Evolutionary conservation across 1,284 basidiomycete genomes (phyloP).

Genomic region (Wolfiporia cocos): DNA sequence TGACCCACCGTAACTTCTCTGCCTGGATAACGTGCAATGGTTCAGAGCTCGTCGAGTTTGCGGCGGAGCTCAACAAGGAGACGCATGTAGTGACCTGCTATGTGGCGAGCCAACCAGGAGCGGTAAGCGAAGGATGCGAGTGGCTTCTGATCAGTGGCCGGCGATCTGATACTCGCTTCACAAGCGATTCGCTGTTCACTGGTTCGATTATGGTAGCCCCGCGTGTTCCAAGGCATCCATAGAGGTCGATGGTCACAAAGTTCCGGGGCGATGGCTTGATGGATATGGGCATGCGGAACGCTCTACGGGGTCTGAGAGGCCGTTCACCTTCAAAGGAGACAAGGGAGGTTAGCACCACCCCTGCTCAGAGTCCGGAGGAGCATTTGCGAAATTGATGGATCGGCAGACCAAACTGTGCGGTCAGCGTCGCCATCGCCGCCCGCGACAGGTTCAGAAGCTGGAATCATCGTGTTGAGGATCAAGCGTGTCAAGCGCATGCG

Average conservation of each 20-base stretch:
- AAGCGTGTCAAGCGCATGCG: constrained; percentile 29
- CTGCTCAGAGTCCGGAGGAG: too few species aligned
- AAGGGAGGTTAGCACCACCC: constrained; percentile 23
- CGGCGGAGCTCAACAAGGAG: constrained; percentile 37
- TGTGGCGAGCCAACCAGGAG: constrained; percentile 52
- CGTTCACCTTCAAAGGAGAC: constrained; percentile 48
- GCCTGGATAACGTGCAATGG: constrained; percentile 57
- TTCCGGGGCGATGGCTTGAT: constrained; percentile 52
- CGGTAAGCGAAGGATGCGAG: constrained; percentile 30
- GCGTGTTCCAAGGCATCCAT: constrained; percentile 52
- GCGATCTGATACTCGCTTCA: constrained; percentile 17
- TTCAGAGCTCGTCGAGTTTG: constrained; percentile 42
- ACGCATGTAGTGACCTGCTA: constrained; percentile 50
- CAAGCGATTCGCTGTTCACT: constrained; percentile 53
- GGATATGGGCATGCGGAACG: constrained; percentile 45
- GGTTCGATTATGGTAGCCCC: constrained; percentile 50
- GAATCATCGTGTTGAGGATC: constrained; percentile 50
- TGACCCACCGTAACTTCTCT: constrained; percentile 52
- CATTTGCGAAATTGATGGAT: too few species aligned
- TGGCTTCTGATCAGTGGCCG: constrained; percentile 1
- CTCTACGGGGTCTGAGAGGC: constrained; percentile 35
- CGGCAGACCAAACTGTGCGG: too few species aligned
- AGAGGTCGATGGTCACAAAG: constrained; percentile 48
- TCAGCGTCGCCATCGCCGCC: too few species aligned
- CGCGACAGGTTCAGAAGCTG: constrained; percentile 36